phyloP scores from a whole-genome alignment of 2,329 filamentous ascomycete genomes.

The Exophiala dermatitidis region DNA sequence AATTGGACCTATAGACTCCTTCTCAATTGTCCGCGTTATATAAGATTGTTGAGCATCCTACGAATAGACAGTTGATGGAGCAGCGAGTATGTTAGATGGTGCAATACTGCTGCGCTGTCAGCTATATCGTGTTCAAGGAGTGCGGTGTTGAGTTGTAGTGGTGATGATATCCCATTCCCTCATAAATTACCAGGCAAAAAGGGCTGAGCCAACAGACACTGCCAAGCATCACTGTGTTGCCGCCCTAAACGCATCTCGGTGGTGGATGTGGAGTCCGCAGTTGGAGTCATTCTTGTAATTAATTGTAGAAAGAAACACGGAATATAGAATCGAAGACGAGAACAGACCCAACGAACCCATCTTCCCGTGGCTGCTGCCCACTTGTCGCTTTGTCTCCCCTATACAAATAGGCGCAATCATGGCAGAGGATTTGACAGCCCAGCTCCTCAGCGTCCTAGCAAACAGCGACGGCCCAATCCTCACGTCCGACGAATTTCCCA shows the following conservation, averaged over 20 bases:
- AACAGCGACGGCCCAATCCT: conserved; percentile 55
- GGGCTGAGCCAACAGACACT: background rate
- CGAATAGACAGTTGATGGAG: no score
- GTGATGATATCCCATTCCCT: no score
- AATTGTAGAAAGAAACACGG: background rate
- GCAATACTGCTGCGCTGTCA: no score
- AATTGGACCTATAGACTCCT: no score
- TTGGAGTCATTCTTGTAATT: background rate
- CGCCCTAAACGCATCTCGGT: background rate
- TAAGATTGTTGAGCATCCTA: no score
- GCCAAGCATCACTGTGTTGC: background rate
- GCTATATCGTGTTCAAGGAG: no score
- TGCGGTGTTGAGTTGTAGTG: no score
- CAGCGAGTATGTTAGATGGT: no score
- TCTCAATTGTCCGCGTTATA: no score
- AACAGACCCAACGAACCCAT: background rate
- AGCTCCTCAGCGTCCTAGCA: conserved; percentile 58
- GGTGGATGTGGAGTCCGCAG: background rate
- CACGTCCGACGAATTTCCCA: conserved; percentile 63
- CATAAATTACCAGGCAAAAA: background rate
- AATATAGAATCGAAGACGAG: background rate
- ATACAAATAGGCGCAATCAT: conserved; percentile 13
- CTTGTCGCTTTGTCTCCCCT: background rate
- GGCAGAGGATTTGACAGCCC: conserved; percentile 26
- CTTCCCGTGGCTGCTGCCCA: background rate